Evolutionary conservation across 768 basidiomycete species (phyloP).

Genomic region (Tulasnella calospora): DNA sequence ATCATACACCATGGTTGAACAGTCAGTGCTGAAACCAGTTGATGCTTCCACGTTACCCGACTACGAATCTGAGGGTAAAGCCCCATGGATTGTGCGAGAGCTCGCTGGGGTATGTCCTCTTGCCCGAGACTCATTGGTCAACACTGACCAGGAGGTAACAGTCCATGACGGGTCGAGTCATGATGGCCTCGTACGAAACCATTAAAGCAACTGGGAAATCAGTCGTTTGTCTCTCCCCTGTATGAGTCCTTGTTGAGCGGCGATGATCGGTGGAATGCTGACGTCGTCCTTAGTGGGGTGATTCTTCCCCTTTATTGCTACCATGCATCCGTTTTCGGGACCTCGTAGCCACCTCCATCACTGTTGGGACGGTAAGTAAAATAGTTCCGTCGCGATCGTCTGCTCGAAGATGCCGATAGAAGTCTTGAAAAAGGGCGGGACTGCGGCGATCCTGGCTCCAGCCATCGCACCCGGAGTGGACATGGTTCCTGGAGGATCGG

Average conservation of each 20-base stretch:
- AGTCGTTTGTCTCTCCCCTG: constrained; percentile 59
- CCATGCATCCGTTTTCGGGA: constrained; percentile 63
- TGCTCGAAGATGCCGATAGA: too few relatives aligned
- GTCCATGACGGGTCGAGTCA: constrained; percentile 60
- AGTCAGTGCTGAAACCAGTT: constrained; percentile 28
- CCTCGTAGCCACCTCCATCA: constrained; percentile 56
- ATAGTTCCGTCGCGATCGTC: background rate
- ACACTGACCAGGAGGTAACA: constrained; percentile 30
- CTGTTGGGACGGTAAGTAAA: constrained; percentile 50
- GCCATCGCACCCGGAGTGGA: constrained; percentile 55
- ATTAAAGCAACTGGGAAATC: constrained; percentile 55
- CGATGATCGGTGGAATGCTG: too few relatives aligned
- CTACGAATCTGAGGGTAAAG: constrained; percentile 51
- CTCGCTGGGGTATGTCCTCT: constrained; percentile 54
- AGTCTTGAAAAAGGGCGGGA: constrained; percentile 37
- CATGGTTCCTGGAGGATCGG: constrained; percentile 40
- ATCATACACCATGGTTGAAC: background rate
- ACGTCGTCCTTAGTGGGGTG: constrained; percentile 48
- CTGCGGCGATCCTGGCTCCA: constrained; percentile 46
- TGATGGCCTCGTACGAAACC: constrained; percentile 60
- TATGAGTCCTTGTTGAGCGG: constrained; percentile 29
- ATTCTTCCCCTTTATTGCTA: constrained; percentile 56
- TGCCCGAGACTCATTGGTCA: background rate
- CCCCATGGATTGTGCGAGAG: constrained; percentile 45
- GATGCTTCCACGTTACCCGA: constrained; percentile 27